Evolutionary conservation across 1,284 basidiomycete genomes (phyloP).

Genomic region (Veloboletus limbatus): DNA sequence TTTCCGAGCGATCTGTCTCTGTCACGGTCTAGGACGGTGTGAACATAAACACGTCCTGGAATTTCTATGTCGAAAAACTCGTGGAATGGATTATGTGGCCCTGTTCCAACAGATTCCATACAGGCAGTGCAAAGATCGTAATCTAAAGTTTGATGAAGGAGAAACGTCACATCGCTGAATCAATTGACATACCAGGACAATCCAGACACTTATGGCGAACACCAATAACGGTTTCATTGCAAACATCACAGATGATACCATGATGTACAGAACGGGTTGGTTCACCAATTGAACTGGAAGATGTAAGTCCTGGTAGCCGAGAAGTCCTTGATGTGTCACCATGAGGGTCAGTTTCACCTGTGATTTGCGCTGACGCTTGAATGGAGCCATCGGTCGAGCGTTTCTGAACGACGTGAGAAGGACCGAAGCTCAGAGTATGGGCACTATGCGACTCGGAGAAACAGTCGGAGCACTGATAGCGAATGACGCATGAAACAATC

Average conservation of each 20-base stretch:
- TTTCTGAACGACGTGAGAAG: constrained; percentile 28
- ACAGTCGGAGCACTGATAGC: constrained; percentile 26
- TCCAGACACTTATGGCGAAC: constrained; percentile 74
- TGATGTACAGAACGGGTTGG: constrained; percentile 15
- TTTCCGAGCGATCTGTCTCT: not conserved
- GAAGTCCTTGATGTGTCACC: not conserved
- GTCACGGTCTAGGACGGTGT: constrained; percentile 48
- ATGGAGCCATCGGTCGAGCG: not conserved
- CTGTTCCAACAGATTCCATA: constrained; percentile 42
- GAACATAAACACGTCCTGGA: constrained; percentile 62
- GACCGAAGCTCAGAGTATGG: constrained; percentile 32
- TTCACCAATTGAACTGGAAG: not conserved
- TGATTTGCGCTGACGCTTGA: constrained; percentile 3
- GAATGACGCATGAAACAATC: constrained; percentile 9
- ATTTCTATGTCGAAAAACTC: constrained; percentile 66
- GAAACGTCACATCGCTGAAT: not conserved
- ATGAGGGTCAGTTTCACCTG: not conserved
- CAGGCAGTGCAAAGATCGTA: constrained; percentile 70
- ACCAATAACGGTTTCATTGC: constrained; percentile 53
- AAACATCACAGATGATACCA: constrained; percentile 43
- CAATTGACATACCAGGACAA: constrained; percentile 50
- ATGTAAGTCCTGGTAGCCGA: not conserved
- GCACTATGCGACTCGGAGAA: constrained; percentile 29
- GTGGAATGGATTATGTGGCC: constrained; percentile 57
- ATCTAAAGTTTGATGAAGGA: constrained; percentile 39